Base-by-base conservation (phyloP, 2,329 filamentous ascomycete species). In the Diaporthe vexans region DNA sequence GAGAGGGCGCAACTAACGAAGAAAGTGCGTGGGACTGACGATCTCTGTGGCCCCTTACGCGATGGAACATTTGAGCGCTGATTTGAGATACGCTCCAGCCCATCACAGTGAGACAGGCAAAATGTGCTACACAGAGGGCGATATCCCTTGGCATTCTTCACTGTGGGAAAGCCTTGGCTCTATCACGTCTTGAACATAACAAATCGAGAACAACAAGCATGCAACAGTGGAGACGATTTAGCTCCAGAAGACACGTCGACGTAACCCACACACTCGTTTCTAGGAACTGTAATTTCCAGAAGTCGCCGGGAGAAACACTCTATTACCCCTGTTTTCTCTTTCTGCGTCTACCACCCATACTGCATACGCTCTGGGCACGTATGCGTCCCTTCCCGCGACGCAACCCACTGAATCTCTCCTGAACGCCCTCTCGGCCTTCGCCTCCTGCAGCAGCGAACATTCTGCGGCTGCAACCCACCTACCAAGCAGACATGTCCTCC, bases 1-100 rank as follows among this genome's bases (percentile, higher is more conserved):
- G 17, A n/a, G 63, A 68, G 29, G n/a, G 26, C 8, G 13, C 19
- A n/a, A 48, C 11, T 5, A 4, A 24, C 17, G 15, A 26, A 52
- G 15, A 37, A 48, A n/a, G 40, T 8, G 21, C 11, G 43, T 15
- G 29, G 52, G 29, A 48, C 29, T 52, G 46, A 26, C 19, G 46
- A 52, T 67, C 46, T 52, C 63, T 33, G 63, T 54, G 33, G 26
- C 3, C 33, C 33, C 48, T 7, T 54, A 40, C n/a, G 63, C 63
- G 43, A 33, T 35, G 43, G 48, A 54, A 10, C 46, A 51, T 51
- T 24, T 51, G 46, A 51, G 29, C 8, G 33, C 21, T 54, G 63
- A 68, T 68, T 68, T 68, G 63, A 68, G 63, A 40, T 68, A 40
- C 48, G n/a, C n/a, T 40, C 33, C n/a, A 51, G 3, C 48, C 63